Evolutionary conservation across 2,329 filamentous ascomycete species (phyloP), one percentile per base, ranked within the genome.

Genomic region (Elsinoe ampelina): DNA sequence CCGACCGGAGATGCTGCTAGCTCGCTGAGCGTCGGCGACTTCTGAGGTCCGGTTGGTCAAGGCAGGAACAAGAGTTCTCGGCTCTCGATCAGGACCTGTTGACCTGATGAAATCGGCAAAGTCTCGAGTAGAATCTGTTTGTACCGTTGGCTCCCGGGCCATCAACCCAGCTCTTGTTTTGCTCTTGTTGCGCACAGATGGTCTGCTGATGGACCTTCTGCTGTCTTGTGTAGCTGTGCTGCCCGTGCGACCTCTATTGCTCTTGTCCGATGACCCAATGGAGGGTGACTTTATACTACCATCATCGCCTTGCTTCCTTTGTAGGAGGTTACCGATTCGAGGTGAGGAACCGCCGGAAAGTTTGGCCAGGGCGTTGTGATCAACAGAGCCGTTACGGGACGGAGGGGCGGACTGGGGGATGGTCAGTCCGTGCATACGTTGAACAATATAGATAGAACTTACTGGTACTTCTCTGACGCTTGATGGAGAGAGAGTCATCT

Each of bases 51-150:
- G 57, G 26, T 42, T 58, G 26, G 52, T 55, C n/a, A 59, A 48
- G 26, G 51, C 41, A 51, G 61, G 61, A 2, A 60, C 41, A 12
- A 58, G 36, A 13, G 57, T 56, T 32, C 59, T 59, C 19, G 55
- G 60, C 54, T 69, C 67, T 51, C 64, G 58, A 61, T 64, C 58
- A 64, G 92, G 87, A 1, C 89, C 89, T 30, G 89, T 95, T 0
- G 86, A 87, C 59, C 89, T 85, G 65, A 95, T 89, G 68, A 95
- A 96, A 58, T 95, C 86, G 19, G 89, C 87, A 72, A 96, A 89
- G 64, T 95, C 91, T 45, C 83, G 78, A 7, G 86, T 81, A 0
- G 89, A 89, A 60, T 91, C 86, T 4, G 78, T 76, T 8, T 82
- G 78, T 7, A 87, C 76, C 60, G 86, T 80, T 1, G 89, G 84